phyloP scores from a whole-genome alignment of 1,284 basidiomycete genomes.

The Ceratobasidium sp. region DNA sequence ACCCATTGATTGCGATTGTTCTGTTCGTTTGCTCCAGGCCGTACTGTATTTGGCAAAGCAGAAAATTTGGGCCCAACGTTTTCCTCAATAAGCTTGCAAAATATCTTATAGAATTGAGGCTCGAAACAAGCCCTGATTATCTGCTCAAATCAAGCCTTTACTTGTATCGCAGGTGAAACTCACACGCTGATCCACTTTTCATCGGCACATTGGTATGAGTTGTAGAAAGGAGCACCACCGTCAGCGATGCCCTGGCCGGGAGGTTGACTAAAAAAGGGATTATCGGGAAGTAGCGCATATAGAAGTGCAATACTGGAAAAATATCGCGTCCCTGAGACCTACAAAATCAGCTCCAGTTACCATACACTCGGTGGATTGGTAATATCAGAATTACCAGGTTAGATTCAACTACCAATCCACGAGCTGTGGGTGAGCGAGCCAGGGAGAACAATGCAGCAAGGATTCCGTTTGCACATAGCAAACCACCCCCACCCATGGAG shows the following conservation, averaged over 20 bases:
- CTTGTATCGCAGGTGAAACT: too few species aligned
- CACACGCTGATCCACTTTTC: conserved; percentile 77
- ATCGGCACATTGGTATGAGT: conserved; percentile 77
- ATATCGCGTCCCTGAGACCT: conserved; percentile 85
- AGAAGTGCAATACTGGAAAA: conserved; percentile 76
- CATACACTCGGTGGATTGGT: background rate
- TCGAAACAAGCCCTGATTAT: conserved; percentile 71
- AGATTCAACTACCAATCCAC: conserved; percentile 77
- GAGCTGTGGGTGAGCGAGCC: conserved; percentile 68
- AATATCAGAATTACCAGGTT: conserved; percentile 70
- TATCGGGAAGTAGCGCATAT: conserved; percentile 57
- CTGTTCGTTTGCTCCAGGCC: conserved; percentile 65
- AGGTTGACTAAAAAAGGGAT: conserved; percentile 57
- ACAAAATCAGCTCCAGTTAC: background rate
- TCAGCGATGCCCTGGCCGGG: conserved; percentile 75
- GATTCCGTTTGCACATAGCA: conserved; percentile 78
- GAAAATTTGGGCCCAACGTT: conserved; percentile 59
- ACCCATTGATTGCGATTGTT: conserved; percentile 69
- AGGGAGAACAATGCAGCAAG: conserved; percentile 70
- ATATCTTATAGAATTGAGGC: conserved; percentile 72
- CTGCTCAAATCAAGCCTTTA: too few species aligned
- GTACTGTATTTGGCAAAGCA: conserved; percentile 59
- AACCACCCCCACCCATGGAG: conserved; percentile 85
- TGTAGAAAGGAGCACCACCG: conserved; percentile 83
- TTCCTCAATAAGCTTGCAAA: conserved; percentile 67